Base-by-base conservation (phyloP, 2,329 filamentous ascomycete species). In the Bipolaris sorokiniana region DNA sequence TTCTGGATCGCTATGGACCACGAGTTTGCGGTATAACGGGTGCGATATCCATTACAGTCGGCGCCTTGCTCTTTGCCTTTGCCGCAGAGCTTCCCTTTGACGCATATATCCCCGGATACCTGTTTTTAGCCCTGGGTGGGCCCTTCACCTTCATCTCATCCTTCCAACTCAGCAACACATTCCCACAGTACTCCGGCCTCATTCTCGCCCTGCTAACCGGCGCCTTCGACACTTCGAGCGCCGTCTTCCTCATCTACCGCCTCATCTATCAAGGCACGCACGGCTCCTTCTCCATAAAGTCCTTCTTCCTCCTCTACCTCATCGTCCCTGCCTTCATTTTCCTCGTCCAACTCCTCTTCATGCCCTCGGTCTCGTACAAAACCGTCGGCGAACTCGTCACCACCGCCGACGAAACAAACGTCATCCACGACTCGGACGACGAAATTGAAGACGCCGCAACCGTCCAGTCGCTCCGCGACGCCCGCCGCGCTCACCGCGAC, bases 1-100 rank as follows among this genome's bases (percentile, higher is more conserved):
- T 96, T 42, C 84, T 97, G 20, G 93, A 97, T 77, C 83, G 87
- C 60, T 93, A 86, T 70, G 93, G 93, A 1, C 93, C 93, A 13
- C 85, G 90, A 53, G 82, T 91, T 4, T 90, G 90, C 67, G 89
- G 90, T 3, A 80, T 92, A 20, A 83, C 89, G 54, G 92, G 90
- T 48, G 87, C 86, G 56, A 59, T 88, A 36, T 88, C 90, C 65
- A 83, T 97, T 20, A 79, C 86, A 0, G 64, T 85, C 9, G 93
- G 93, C n/a, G 83, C 90, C 26, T 66, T 90, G 1, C 79, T 92
- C 15, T 88, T 97, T 78, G 88, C 89, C 1, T 88, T 89, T 67
- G 88, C 88, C 20, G 75, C 80, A 56, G 73, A 82, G 7, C 65
- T 92, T 2, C 83, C 86, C 0, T 88, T 93, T 62, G 93, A 97